These are phyloP conservation scores for Psilocybe cubensis DNA, from an alignment of 768 basidiomycete genomes.

Conservation along the genomic window DNA sequence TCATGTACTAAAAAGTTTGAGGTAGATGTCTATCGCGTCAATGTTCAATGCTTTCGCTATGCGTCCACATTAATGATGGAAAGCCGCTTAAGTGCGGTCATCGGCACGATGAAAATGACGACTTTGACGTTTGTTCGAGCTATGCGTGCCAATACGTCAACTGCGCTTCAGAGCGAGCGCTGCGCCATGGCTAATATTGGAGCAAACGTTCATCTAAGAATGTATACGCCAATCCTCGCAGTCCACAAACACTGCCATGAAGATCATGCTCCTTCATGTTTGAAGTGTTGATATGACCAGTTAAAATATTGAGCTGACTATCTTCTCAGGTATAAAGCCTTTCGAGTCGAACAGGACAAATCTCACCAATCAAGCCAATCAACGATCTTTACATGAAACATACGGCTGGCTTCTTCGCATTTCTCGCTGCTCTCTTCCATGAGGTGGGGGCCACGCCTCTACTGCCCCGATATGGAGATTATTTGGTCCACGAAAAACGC, in stretches of 20 bases:
- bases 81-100: background rate
- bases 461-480: slow-evolving; percentile 11
- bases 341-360: background rate
- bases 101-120: background rate
- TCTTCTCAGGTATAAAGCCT: background rate
- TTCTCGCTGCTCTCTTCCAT: background rate
- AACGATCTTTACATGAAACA: background rate
- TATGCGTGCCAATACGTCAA: background rate
- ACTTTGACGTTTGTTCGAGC: background rate
- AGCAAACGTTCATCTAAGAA: background rate
- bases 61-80: background rate
- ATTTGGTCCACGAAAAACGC: slow-evolving; percentile 33
- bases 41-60: too few relatives aligned
- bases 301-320: background rate
- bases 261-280: background rate
- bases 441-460: slow-evolving; percentile 9
- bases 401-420: background rate
- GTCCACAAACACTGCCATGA: background rate
- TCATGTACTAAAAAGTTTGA: background rate
- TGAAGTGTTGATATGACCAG: background rate
- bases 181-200: background rate
- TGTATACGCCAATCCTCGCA: background rate
- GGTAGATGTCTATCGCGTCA: background rate
- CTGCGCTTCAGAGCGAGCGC: background rate
- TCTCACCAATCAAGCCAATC: background rate